Conservation (phyloP, 148 eudicot species). For the Fagopyrum tataricum region DNA sequence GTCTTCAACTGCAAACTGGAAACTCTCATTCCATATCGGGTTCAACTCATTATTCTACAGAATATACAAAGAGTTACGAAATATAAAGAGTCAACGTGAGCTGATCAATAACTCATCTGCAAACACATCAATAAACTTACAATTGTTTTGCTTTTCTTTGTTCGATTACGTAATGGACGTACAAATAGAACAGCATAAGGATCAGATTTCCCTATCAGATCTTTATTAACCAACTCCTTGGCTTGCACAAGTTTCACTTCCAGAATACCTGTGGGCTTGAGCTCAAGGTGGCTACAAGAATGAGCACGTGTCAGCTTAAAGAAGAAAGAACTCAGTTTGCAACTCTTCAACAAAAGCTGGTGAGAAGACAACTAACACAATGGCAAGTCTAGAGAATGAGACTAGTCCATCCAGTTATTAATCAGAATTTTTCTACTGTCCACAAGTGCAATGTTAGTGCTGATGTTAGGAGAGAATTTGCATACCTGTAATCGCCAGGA, state of each 20-base stretch:
- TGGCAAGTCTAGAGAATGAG: not conserved
- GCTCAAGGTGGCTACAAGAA: conserved; percentile 51
- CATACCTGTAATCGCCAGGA: conserved; percentile 86
- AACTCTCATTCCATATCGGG: conserved; percentile 92
- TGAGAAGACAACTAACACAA: too few species aligned
- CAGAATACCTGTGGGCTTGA: conserved; percentile 72
- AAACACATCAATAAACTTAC: conserved; percentile 31
- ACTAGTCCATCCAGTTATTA: not conserved
- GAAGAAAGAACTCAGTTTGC: not conserved
- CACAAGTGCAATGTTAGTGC: not conserved
- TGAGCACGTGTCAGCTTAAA: not conserved
- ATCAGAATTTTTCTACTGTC: not conserved
- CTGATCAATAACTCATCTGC: not conserved
- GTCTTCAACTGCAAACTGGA: conserved; percentile 83
- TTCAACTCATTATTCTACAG: conserved; percentile 59
- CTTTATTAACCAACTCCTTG: conserved; percentile 70
- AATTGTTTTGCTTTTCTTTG: conserved; percentile 60
- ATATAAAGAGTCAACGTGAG: not conserved
- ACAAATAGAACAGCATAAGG: conserved; percentile 64
- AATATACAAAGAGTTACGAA: not conserved
- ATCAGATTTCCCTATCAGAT: conserved; percentile 83
- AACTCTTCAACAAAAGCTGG: too few species aligned
- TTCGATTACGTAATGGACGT: conserved; percentile 63
- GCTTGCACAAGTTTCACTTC: conserved; percentile 87
- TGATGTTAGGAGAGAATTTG: not conserved